Evolutionary conservation across 208 protist species (phyloP), one percentile per base, ranked within the genome.

Genomic region (Crithidia expoeki): DNA sequence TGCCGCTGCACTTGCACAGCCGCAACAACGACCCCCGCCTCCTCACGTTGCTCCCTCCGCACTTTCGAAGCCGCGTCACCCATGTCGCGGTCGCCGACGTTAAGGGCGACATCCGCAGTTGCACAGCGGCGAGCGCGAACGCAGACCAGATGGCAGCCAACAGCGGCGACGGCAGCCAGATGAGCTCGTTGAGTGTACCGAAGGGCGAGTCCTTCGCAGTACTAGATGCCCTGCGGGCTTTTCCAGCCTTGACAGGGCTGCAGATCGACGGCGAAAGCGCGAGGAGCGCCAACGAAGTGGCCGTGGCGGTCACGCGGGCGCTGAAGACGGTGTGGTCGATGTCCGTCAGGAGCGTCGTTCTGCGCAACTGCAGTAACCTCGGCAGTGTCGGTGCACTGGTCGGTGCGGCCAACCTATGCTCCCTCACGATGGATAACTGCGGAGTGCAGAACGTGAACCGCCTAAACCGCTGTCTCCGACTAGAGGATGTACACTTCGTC

Each of bases 11-110:
- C 4, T 34, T 59, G 33, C 33, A 44, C 55, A 59, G 19, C 33
- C 55, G 33, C n/a, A 59, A 59, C 55, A 33, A 11, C 55, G 33
- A 59, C 33, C 9, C 12, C 5, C 55, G 55, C 55, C 55, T 59
- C 33, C 28, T 59, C 55, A 9, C 55, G 30, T 14, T 59, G 55
- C 55, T 59, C 17, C 7, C 33, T 14, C 55, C 28, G 55, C 33
- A 27, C 14, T 17, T 30, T 3, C 33, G 55, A 6, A 6, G 30
- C 30, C 55, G 55, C n/a, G 55, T 59, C 25, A 59, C 33, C 2
- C 30, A 44, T n/a, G 33, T 59, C 19, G 19, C 40, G 4, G 55
- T 59, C 5, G 55, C 44, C 4, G 33, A n/a, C 4, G 16, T 59
- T 4, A 17, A 3, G 7, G 55, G 55, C 33, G 25, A 17, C 33